Evolutionary conservation across 768 basidiomycete species (phyloP).

Genomic region (Gloeopeniophorella convolvens): DNA sequence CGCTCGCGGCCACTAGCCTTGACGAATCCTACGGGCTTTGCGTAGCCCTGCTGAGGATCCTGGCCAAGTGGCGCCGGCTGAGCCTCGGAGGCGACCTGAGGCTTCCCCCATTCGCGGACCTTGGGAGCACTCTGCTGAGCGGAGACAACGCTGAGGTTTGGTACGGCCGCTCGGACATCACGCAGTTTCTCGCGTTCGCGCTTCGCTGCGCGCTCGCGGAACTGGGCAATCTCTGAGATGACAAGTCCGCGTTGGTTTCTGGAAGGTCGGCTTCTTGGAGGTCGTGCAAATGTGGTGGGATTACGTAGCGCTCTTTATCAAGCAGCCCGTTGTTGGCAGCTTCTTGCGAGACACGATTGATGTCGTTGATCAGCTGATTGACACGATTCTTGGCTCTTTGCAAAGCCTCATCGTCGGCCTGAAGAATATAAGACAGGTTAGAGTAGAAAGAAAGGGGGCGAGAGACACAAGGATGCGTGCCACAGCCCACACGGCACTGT

Average conservation of each 20-base stretch:
- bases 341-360: constrained; percentile 66
- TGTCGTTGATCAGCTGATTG: constrained; percentile 59
- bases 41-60: constrained; percentile 54
- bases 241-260: constrained; percentile 91
- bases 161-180: constrained; percentile 60
- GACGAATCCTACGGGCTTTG: constrained; percentile 79
- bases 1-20: constrained; percentile 48
- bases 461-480: background rate
- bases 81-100: constrained; percentile 31
- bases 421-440: constrained; percentile 12
- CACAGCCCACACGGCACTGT: background rate
- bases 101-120: constrained; percentile 73
- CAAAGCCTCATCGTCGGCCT: constrained; percentile 67
- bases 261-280: constrained; percentile 95
- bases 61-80: constrained; percentile 25
- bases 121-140: constrained; percentile 67
- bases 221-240: constrained; percentile 93
- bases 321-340: constrained; percentile 67
- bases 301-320: constrained; percentile 82
- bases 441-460: background rate
- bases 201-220: constrained; percentile 90
- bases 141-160: constrained; percentile 33
- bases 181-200: constrained; percentile 83
- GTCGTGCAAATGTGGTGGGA: constrained; percentile 95
- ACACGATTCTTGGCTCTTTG: constrained; percentile 61